Percentiles rank a stretch among this genome's conserved stretches.
Conservation (phyloP, 2,329 filamentous ascomycete genomes). For the Trichoderma atroviride region DNA sequence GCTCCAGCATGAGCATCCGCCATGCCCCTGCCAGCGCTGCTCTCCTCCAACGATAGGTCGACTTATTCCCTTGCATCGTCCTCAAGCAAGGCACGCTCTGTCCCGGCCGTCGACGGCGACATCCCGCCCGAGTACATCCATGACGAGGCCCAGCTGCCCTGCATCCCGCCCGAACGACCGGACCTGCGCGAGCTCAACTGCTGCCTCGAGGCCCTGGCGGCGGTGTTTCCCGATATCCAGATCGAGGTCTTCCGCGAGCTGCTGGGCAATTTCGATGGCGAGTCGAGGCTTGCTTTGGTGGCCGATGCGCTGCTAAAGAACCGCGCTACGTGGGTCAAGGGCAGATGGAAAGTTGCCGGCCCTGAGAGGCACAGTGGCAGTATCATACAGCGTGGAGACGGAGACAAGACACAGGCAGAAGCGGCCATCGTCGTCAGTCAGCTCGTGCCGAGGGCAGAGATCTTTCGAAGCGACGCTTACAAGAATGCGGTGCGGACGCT, state of each 20-base stretch:
- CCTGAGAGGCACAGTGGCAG: conserved; percentile 36
- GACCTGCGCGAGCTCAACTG: conserved; percentile 71
- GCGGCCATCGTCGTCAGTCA: background rate
- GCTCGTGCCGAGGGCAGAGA: conserved; percentile 59
- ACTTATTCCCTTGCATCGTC: conserved; percentile 35
- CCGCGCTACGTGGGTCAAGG: conserved; percentile 69
- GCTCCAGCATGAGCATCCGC: conserved; percentile 43
- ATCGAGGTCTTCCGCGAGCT: conserved; percentile 83
- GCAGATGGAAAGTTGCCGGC: conserved; percentile 59
- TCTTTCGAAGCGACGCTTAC: conserved; percentile 69
- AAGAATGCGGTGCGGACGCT: conserved; percentile 68
- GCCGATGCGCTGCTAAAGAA: conserved; percentile 77
- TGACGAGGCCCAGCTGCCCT: conserved; percentile 57
- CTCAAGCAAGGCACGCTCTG: conserved; percentile 29
- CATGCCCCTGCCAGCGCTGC: conserved; percentile 55
- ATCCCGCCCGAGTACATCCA: conserved; percentile 53
- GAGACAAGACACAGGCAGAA: conserved; percentile 31
- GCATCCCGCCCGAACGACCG: conserved; percentile 54
- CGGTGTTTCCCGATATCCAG: conserved; percentile 79
- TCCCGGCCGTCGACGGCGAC: conserved; percentile 34
- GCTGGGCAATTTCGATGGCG: conserved; percentile 71
- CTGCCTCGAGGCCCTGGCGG: conserved; percentile 67
- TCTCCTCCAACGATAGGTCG: conserved; percentile 47
- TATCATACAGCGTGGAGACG: background rate
- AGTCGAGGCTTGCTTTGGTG: conserved; percentile 75